Evolutionary conservation across 768 basidiomycete species (phyloP).

Genomic region (Tephrocybe sp.): DNA sequence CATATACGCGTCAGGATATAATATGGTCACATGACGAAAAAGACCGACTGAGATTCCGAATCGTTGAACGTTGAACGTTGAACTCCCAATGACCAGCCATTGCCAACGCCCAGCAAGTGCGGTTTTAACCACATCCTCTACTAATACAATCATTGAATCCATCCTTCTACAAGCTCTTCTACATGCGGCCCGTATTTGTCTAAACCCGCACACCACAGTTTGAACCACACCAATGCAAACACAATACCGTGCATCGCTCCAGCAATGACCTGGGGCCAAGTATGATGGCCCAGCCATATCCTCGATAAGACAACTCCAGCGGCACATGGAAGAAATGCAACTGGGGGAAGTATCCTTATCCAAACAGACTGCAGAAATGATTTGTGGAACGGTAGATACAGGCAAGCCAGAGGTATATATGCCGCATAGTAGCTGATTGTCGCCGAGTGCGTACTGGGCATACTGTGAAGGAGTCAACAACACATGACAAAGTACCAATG

Average conservation of each 20-base stretch:
- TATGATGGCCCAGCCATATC: slow-evolving; percentile 77
- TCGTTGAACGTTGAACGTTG: no score
- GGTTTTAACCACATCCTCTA: no score
- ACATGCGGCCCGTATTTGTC: slow-evolving; percentile 16
- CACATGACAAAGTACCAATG: not conserved
- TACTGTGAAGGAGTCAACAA: slow-evolving; percentile 38
- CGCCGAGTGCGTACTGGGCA: slow-evolving; percentile 84
- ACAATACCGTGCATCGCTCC: slow-evolving; percentile 55
- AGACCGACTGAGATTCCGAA: no score
- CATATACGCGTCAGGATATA: no score
- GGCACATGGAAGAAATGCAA: slow-evolving; percentile 56
- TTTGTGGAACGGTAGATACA: slow-evolving; percentile 57
- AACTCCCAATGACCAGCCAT: no score
- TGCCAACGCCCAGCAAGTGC: no score
- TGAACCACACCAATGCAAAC: slow-evolving; percentile 57
- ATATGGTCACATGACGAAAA: no score
- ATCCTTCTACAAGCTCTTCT: slow-evolving; percentile 7
- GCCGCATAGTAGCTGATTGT: slow-evolving; percentile 61
- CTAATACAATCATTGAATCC: not conserved
- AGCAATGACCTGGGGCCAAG: slow-evolving; percentile 61
- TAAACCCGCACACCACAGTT: slow-evolving; percentile 42
- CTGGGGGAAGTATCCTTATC: slow-evolving; percentile 41
- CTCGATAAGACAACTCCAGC: slow-evolving; percentile 56
- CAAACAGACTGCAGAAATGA: slow-evolving; percentile 39
- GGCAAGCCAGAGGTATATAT: slow-evolving; percentile 56